Evolutionary conservation across 2,329 filamentous ascomycete genomes (phyloP).

Genomic region (Phyllosticta citrichinensis): DNA sequence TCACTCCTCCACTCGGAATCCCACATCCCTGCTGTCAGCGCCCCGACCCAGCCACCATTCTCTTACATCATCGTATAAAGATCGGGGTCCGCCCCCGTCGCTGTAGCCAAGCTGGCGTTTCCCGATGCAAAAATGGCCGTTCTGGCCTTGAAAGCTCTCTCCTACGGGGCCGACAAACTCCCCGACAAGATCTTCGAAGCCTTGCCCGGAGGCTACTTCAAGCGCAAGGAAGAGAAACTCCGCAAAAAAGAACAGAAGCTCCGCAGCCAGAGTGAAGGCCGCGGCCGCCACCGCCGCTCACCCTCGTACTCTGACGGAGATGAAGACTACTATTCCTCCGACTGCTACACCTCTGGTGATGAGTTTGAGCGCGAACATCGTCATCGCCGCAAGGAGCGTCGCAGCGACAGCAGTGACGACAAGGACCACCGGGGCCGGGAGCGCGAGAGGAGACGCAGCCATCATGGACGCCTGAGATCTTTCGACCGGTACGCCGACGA

Average conservation of each 20-base stretch:
- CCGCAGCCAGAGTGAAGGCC: conserved; percentile 12
- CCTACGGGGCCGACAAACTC: conserved; percentile 28
- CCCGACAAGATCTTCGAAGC: conserved; percentile 29
- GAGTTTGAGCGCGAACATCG: conserved; percentile 2
- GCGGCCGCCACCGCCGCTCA: conserved; percentile 5
- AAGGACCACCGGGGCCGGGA: not conserved
- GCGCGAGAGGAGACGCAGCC: conserved; percentile 1
- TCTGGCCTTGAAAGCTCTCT: conserved; percentile 28
- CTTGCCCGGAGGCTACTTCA: conserved; percentile 29
- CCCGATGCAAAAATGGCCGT: conserved; percentile 6
- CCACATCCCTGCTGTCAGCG: not conserved
- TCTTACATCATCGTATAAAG: conserved; percentile 8
- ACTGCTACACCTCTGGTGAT: conserved; percentile 10
- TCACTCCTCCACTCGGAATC: not conserved
- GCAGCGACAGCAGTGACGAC: not conserved
- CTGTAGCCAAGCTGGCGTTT: conserved; percentile 1
- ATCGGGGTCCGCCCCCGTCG: not conserved
- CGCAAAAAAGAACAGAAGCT: conserved; percentile 14
- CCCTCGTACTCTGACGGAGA: not conserved
- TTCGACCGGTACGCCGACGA: conserved; percentile 7
- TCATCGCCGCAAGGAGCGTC: conserved; percentile 1
- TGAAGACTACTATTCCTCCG: conserved; percentile 11
- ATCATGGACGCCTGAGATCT: not conserved
- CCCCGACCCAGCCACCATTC: not conserved
- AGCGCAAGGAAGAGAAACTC: conserved; percentile 18